Conservation (phyloP, 768 basidiomycete genomes). For the Phlebiopsis flavidoalba region DNA sequence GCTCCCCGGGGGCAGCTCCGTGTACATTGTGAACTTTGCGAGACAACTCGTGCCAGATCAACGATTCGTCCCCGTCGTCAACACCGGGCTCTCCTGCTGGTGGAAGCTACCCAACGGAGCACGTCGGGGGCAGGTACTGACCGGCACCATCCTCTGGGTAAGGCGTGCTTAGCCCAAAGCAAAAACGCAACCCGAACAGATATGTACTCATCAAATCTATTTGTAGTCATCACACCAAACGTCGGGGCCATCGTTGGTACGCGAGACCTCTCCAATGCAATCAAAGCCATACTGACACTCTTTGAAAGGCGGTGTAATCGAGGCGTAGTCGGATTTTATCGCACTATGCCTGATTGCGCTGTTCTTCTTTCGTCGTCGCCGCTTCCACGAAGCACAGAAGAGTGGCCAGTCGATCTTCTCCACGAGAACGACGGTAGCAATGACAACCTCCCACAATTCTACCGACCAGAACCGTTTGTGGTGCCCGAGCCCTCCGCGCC, state of each 20-base stretch:
- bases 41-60: constrained; percentile 54
- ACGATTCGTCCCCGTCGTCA: constrained; percentile 61
- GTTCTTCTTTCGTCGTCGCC: constrained; percentile 44
- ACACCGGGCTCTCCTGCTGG: constrained; percentile 76
- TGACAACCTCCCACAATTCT: constrained; percentile 53
- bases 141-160: constrained; percentile 16
- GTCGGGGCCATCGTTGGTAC: constrained; percentile 48
- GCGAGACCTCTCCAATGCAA: constrained; percentile 4
- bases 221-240: constrained; percentile 24
- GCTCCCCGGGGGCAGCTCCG: constrained; percentile 62
- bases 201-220: background rate
- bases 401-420: constrained; percentile 68
- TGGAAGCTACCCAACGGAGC: constrained; percentile 60
- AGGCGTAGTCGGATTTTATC: constrained; percentile 47
- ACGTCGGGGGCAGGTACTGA: constrained; percentile 31
- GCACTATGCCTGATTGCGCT: constrained; percentile 39
- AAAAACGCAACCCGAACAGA: too few relatives aligned
- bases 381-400: constrained; percentile 33
- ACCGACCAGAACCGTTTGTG: constrained; percentile 73
- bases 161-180: constrained; percentile 2
- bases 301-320: constrained; percentile 44
- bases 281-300: background rate
- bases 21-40: constrained; percentile 53
- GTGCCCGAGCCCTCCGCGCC: constrained; percentile 55
- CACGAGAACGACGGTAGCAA: constrained; percentile 47